Conservation (phyloP, 495 filamentous ascomycete genomes). For the Delitschia confertaspora region DNA sequence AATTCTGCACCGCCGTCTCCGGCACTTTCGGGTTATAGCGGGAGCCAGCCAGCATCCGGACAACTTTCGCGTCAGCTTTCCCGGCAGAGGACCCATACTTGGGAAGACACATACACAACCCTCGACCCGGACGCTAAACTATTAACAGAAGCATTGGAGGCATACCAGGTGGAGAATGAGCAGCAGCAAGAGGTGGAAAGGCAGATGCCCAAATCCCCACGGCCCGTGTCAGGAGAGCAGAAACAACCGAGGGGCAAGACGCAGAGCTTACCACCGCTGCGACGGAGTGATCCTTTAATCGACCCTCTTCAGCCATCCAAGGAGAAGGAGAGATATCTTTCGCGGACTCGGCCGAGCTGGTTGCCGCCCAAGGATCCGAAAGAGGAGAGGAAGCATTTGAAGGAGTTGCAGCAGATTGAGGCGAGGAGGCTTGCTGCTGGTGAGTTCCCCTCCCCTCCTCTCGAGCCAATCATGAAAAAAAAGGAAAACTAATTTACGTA, state of each 20-base stretch:
- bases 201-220: slow-evolving; percentile 41
- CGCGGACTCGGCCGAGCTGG: slow-evolving; percentile 88
- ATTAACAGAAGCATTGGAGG: slow-evolving; percentile 81
- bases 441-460: slow-evolving; percentile 31
- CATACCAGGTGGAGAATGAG: slow-evolving; percentile 55
- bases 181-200: slow-evolving; percentile 43
- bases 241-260: slow-evolving; percentile 39
- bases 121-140: slow-evolving; percentile 79
- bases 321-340: slow-evolving; percentile 90
- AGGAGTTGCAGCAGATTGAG: slow-evolving; percentile 93
- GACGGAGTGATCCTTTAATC: slow-evolving; percentile 86
- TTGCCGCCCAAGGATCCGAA: slow-evolving; percentile 87
- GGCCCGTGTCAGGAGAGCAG: slow-evolving; percentile 29
- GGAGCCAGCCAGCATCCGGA: background rate
- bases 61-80: slow-evolving; percentile 29
- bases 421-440: slow-evolving; percentile 63
- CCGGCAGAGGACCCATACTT: slow-evolving; percentile 69
- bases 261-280: slow-evolving; percentile 68
- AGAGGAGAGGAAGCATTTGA: slow-evolving; percentile 85
- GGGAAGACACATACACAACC: slow-evolving; percentile 52
- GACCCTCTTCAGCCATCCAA: slow-evolving; percentile 91
- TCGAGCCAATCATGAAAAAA: slow-evolving; percentile 28
- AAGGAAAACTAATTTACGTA: slow-evolving; percentile 42
- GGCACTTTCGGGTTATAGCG: too few relatives aligned
- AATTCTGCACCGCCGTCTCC: slow-evolving; percentile 4